A percentile compares a stretch with the other conserved stretches of the same genome.
phyloP scores from a whole-genome alignment of 1,284 basidiomycete species.

The Heterobasidion irregulare region DNA sequence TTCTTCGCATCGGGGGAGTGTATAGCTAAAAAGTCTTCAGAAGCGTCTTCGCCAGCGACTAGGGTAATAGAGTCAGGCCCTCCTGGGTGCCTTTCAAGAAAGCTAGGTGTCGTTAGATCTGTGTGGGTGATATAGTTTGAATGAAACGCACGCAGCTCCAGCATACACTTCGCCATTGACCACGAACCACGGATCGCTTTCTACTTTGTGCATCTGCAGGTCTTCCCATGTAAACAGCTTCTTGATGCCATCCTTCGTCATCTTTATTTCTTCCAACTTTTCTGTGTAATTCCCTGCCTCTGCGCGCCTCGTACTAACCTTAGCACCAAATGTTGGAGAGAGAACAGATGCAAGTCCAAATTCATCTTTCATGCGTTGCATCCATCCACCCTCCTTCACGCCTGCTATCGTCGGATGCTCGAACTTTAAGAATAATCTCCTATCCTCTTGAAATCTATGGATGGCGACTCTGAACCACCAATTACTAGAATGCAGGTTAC shows the following conservation, averaged over 20 bases:
- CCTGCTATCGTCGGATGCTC: neutral
- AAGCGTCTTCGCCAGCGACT: conserved; percentile 55
- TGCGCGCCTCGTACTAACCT: too few species aligned
- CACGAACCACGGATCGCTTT: conserved; percentile 52
- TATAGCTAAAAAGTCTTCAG: conserved; percentile 56
- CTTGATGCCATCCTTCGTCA: neutral
- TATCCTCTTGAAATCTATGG: conserved; percentile 25
- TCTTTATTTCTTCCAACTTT: neutral
- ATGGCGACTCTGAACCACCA: conserved; percentile 59
- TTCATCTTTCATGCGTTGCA: neutral
- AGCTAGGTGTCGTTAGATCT: neutral
- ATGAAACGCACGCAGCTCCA: conserved; percentile 26
- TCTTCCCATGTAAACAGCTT: conserved; percentile 37
- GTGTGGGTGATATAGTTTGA: neutral
- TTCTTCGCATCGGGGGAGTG: conserved; percentile 42
- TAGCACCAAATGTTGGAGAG: too few species aligned
- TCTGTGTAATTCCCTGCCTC: too few species aligned
- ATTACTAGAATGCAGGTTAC: conserved; percentile 15
- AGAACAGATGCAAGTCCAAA: too few species aligned
- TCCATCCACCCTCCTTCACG: neutral
- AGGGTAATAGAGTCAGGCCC: conserved; percentile 52
- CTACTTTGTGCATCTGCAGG: conserved; percentile 31
- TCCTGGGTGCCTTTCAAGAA: conserved; percentile 53
- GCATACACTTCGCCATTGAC: conserved; percentile 50
- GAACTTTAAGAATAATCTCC: neutral